Evolutionary conservation across 352 stramenopile genomes (phyloP).

Genomic region (Pythium sp.): DNA sequence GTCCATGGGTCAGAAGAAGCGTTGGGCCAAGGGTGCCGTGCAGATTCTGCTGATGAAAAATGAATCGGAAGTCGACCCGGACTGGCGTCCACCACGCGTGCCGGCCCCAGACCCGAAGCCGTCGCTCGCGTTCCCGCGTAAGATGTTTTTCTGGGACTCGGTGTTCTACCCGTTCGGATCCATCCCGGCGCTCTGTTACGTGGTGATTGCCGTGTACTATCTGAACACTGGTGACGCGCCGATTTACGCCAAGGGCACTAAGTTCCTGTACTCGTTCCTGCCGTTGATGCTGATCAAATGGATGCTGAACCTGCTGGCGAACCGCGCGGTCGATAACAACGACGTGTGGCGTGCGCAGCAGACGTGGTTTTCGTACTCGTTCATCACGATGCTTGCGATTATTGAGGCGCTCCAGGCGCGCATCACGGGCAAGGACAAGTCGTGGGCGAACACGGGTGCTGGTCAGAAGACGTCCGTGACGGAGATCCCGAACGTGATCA

Average conservation of each 20-base stretch:
- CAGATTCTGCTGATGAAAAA: slow-evolving; percentile 90
- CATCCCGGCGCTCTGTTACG: slow-evolving; percentile 83
- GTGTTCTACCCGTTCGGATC: slow-evolving; percentile 88
- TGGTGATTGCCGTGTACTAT: slow-evolving; percentile 85
- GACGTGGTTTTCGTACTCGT: slow-evolving; percentile 90
- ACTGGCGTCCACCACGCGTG: slow-evolving; percentile 82
- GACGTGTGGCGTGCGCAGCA: slow-evolving; percentile 88
- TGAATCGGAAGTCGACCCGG: slow-evolving; percentile 85
- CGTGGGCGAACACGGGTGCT: slow-evolving; percentile 88
- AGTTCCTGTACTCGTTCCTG: slow-evolving; percentile 88
- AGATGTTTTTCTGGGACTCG: slow-evolving; percentile 91
- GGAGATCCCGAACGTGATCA: slow-evolving; percentile 87
- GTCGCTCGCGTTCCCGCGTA: slow-evolving; percentile 73
- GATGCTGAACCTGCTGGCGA: slow-evolving; percentile 82
- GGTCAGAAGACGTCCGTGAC: slow-evolving; percentile 87
- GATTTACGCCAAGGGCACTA: slow-evolving; percentile 79
- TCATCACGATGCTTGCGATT: slow-evolving; percentile 87
- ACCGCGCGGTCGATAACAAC: slow-evolving; percentile 87
- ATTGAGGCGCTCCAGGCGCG: slow-evolving; percentile 73
- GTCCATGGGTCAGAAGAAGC: slow-evolving; percentile 84
- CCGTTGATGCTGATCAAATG: slow-evolving; percentile 75
- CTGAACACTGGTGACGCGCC: slow-evolving; percentile 80
- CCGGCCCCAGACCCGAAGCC: slow-evolving; percentile 82
- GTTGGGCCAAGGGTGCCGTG: slow-evolving; percentile 87
- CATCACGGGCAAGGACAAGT: slow-evolving; percentile 82